Percentiles rank a stretch among this genome's conserved stretches.
Conservation (phyloP, 169 alveolate species). For the Plasmodium reichenowi region DNA sequence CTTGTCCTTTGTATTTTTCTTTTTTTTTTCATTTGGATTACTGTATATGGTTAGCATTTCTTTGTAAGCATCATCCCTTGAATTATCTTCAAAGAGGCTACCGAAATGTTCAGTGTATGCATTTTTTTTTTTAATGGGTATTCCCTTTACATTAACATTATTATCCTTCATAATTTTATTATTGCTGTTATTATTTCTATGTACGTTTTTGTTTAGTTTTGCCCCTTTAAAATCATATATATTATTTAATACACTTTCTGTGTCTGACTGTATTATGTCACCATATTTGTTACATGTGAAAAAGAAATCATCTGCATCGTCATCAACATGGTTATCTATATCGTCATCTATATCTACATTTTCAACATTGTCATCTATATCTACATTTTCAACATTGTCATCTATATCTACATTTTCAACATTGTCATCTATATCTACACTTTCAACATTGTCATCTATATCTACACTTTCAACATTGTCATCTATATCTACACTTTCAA, state of each 20-base stretch:
- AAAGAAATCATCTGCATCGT: too few species aligned
- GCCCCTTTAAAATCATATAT: not conserved
- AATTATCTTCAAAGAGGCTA: not conserved
- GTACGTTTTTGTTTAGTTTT: not conserved
- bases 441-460: not conserved
- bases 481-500: not conserved
- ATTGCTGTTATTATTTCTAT: not conserved
- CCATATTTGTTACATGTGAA: too few species aligned
- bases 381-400: not conserved
- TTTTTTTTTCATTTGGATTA: not conserved
- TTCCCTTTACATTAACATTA: not conserved
- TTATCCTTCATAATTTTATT: not conserved
- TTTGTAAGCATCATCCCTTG: not conserved
- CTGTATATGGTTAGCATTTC: not conserved
- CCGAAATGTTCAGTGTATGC: slow-evolving; percentile 4
- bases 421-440: not conserved
- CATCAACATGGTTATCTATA: too few species aligned
- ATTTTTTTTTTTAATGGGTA: not conserved
- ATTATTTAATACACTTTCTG: slow-evolving; percentile 1
- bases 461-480: not conserved
- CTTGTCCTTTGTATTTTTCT: not conserved
- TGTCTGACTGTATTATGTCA: not conserved
- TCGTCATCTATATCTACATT: not conserved
- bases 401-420: not conserved
- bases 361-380: not conserved